Evolutionary conservation across 257 asterid species (phyloP), one percentile per base, ranked within the genome.

Genomic region (Ehretia macrophylla): DNA sequence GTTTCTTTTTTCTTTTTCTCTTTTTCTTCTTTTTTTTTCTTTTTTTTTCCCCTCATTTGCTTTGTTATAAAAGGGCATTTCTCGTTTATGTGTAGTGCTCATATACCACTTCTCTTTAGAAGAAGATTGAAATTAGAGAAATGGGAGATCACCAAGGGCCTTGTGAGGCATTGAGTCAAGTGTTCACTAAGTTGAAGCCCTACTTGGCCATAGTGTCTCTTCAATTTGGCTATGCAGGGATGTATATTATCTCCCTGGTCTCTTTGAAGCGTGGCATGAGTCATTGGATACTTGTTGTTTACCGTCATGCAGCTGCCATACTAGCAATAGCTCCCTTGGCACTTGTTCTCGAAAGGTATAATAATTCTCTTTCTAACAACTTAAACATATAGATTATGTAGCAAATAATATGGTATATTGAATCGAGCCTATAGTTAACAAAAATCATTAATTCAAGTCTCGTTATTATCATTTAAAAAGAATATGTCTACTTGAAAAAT

Each of bases 221-320:
- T 35, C 97, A 90, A 58, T 90, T 90, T 68, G 98, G 98, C 1
- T 90, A 87, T 66, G 95, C 96, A 6, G 98, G 98, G 62, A 87
- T 90, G 98, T 85, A 78, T 72, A 83, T 90, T 40, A 78, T 87
- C 14, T 73, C 91, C 19, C 81, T 87, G 67, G 60, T 80, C 32
- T 78, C 87, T 0, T 63, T 90, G 67, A 85, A 73, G 51, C 75
- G 63, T 14, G 96, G 98, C 14, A 79, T 90, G 64, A 87, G 98
- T 53, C 96, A 90, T 37, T 90, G 98, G 98, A 66, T 87, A 62
- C 73, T 90, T 14, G 96, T 85, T 0, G 91, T 87, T 19, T 90
- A 90, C 64, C 95, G 98, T 5, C 98, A 90, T 60, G 85, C 75
- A 13, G 62, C 76, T 40, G 96, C 98, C 4, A 68, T 90, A 0